Percentiles rank a stretch among this genome's conserved stretches.
Conservation (phyloP, 176 grass and related monocot species). For the Bothriochloa decipiens region DNA sequence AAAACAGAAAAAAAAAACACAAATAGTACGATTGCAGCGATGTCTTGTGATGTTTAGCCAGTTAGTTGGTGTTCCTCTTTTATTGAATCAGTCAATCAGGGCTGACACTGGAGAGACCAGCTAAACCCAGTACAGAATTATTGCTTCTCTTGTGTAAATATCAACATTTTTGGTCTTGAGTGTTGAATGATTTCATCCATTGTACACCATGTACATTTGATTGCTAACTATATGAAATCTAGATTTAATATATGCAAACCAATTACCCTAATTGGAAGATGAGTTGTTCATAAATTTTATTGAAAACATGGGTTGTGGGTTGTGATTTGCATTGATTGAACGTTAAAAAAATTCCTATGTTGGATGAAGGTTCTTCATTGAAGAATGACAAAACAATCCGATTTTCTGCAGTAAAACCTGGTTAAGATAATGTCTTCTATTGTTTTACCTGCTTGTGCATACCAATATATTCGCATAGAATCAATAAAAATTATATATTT, state of each 20-base stretch:
- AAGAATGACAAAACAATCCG: neutral
- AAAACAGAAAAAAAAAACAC: neutral
- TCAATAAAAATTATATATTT: neutral
- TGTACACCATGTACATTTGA: neutral
- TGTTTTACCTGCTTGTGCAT: slow-evolving; percentile 27
- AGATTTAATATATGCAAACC: slow-evolving; percentile 17
- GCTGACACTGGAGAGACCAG: neutral
- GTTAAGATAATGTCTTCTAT: neutral
- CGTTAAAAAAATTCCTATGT: neutral
- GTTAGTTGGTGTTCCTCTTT: neutral
- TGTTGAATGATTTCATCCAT: neutral
- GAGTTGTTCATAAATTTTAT: neutral
- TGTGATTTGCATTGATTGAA: neutral
- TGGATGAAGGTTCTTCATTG: neutral
- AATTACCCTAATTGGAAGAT: neutral
- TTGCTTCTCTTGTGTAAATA: neutral
- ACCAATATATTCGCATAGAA: neutral
- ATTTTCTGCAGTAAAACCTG: neutral
- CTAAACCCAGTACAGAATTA: neutral
- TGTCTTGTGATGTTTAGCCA: neutral
- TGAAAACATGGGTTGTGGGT: neutral
- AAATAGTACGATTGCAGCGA: neutral
- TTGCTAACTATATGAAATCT: neutral
- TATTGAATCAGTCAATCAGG: neutral
- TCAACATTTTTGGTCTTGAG: neutral